Conservation (phyloP, 2,329 filamentous ascomycete genomes). For the Microsporum audouinii region DNA sequence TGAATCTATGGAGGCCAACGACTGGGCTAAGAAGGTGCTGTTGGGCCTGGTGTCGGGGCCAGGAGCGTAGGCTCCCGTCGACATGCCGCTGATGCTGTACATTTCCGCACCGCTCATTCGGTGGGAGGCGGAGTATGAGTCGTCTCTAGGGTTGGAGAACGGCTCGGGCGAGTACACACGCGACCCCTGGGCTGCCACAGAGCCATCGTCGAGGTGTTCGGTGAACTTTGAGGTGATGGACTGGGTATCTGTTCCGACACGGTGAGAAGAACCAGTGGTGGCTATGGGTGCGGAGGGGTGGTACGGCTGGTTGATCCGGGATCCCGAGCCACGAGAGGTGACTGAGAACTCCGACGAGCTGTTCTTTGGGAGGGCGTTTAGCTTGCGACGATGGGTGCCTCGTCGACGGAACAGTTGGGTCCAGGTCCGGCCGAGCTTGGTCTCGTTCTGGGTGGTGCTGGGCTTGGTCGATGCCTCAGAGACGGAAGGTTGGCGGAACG, state of each 20-base stretch:
- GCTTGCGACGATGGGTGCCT: slow-evolving; percentile 46
- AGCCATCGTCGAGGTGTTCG: slow-evolving; percentile 80
- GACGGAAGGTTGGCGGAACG: slow-evolving; percentile 38
- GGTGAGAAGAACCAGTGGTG: not conserved
- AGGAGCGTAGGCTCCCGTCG: slow-evolving; percentile 19
- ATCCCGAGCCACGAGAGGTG: slow-evolving; percentile 78
- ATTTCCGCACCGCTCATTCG: slow-evolving; percentile 7
- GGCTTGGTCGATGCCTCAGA: slow-evolving; percentile 34
- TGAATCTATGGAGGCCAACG: slow-evolving; percentile 85
- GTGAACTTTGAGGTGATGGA: slow-evolving; percentile 83
- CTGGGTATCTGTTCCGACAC: slow-evolving; percentile 46
- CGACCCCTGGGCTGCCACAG: slow-evolving; percentile 62
- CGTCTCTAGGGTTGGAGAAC: slow-evolving; percentile 31
- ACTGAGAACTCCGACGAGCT: slow-evolving; percentile 73
- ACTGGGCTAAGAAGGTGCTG: slow-evolving; percentile 55
- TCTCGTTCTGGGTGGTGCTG: slow-evolving; percentile 36
- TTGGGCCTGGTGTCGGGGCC: slow-evolving; percentile 40
- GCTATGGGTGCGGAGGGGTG: slow-evolving; percentile 9
- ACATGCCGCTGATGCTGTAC: slow-evolving; percentile 4
- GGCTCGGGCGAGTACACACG: slow-evolving; percentile 63
- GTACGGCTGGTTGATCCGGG: slow-evolving; percentile 41
- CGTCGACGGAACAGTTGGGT: slow-evolving; percentile 61
- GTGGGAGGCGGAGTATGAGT: slow-evolving; percentile 11
- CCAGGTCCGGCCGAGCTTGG: slow-evolving; percentile 42
- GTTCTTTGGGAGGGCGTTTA: slow-evolving; percentile 37